These are phyloP conservation scores for Ganoderma lucidum DNA, from an alignment of 1,284 basidiomycete species.

Conservation along the genomic window DNA sequence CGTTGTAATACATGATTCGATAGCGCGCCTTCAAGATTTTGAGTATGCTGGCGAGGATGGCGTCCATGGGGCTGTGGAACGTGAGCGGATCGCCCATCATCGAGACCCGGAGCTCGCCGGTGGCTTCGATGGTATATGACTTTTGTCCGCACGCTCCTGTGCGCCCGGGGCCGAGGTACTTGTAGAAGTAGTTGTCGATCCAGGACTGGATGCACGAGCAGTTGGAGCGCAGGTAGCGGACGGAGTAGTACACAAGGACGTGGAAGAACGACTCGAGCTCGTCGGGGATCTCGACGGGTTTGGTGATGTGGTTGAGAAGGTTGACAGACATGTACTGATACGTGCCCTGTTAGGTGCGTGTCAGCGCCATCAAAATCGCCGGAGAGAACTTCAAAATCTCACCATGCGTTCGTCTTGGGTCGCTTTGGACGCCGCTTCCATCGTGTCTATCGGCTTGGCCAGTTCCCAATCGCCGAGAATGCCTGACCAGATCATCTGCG, in stretches of 20 bases:
- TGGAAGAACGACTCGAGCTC: conserved; percentile 24
- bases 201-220: background rate
- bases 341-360: conserved; percentile 6
- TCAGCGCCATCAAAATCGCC: no score
- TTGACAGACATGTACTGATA: conserved; percentile 19
- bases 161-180: background rate
- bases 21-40: background rate
- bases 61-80: conserved; percentile 4
- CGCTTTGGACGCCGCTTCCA: background rate
- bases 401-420: conserved; percentile 9
- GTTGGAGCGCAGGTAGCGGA: conserved; percentile 17
- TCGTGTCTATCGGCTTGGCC: background rate
- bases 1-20: no score
- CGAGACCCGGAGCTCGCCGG: no score
- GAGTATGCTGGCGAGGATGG: conserved; percentile 5
- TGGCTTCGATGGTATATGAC: conserved; percentile 3
- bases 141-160: conserved; percentile 4
- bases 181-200: conserved; percentile 15
- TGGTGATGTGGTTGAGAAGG: background rate
- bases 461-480: conserved; percentile 28
- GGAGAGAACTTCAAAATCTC: background rate
- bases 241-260: conserved; percentile 18
- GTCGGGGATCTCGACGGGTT: conserved; percentile 7
- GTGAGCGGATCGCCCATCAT: background rate
- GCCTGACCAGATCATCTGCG: conserved; percentile 7